A percentile compares a stretch with the other conserved stretches of the same genome.
Conservation (phyloP, 495 filamentous ascomycete species). For the Hypoxylon cercidicola region DNA sequence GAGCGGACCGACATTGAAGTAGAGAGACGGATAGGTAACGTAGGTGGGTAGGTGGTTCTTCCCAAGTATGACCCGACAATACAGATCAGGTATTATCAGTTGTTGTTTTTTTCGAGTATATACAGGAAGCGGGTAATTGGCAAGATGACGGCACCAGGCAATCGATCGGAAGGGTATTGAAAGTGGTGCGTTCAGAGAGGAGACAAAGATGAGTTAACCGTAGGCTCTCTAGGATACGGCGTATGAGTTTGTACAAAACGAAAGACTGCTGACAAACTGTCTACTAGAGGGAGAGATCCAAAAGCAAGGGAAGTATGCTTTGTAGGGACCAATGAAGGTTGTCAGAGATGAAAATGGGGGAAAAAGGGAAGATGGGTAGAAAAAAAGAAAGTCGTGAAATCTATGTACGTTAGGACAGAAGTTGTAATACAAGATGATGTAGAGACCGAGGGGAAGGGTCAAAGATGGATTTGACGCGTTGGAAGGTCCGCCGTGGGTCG, state of each 20-base stretch:
- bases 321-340: conserved; percentile 14
- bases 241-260: conserved; percentile 29
- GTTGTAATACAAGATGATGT: conserved; percentile 19
- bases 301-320: conserved; percentile 34
- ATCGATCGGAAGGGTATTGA: conserved; percentile 28
- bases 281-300: conserved; percentile 25
- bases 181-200: conserved; percentile 15
- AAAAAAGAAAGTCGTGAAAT: conserved; percentile 33
- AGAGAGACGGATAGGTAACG: conserved; percentile 4
- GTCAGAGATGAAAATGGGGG: conserved; percentile 1
- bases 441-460: conserved; percentile 4
- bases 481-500: conserved; percentile 28
- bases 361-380: conserved; percentile 6
- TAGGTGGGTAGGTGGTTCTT: neutral
- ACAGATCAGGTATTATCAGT: conserved; percentile 17
- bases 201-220: conserved; percentile 22
- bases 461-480: conserved; percentile 29
- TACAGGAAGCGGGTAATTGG: conserved; percentile 29
- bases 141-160: conserved; percentile 34
- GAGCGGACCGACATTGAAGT: conserved; percentile 44
- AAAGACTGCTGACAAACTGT: conserved; percentile 30
- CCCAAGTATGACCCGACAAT: conserved; percentile 18
- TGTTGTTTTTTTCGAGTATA: conserved; percentile 18
- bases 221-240: conserved; percentile 29
- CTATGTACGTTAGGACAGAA: conserved; percentile 4